These are phyloP conservation scores for Boletus huronensis DNA, from an alignment of 768 basidiomycete genomes.

Conservation along the genomic window DNA sequence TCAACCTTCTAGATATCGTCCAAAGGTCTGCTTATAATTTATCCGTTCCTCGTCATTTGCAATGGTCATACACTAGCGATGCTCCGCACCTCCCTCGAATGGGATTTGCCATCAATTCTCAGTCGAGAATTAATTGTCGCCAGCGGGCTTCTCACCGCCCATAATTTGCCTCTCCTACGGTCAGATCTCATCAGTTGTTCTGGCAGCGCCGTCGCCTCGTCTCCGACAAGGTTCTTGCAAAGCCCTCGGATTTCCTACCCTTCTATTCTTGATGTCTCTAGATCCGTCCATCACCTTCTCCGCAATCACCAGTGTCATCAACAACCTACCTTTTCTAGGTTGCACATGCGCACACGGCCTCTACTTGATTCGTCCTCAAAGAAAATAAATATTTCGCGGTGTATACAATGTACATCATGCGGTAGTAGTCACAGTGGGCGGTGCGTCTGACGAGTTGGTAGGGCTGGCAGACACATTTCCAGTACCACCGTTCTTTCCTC, in stretches of 20 bases:
- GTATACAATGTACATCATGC: slow-evolving; percentile 12
- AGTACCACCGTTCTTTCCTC: slow-evolving; percentile 50
- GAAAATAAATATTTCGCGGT: no score
- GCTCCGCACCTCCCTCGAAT: background rate
- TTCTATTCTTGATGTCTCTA: slow-evolving; percentile 47
- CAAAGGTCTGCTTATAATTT: background rate
- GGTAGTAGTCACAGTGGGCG: slow-evolving; percentile 5
- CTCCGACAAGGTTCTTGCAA: slow-evolving; percentile 49
- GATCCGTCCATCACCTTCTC: slow-evolving; percentile 56
- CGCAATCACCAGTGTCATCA: slow-evolving; percentile 43
- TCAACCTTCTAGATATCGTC: background rate
- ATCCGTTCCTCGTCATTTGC: background rate
- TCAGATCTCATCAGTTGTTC: slow-evolving; percentile 16
- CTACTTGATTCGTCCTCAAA: no score
- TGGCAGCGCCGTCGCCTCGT: slow-evolving; percentile 46
- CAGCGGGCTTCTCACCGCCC: slow-evolving; percentile 8
- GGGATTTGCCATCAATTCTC: background rate
- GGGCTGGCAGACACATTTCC: slow-evolving; percentile 32
- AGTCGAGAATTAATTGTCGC: background rate
- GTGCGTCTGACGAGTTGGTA: background rate
- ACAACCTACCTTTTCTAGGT: slow-evolving; percentile 43
- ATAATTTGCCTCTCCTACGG: background rate
- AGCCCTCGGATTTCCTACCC: slow-evolving; percentile 50
- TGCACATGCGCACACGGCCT: no score
- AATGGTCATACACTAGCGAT: slow-evolving; percentile 1